Conservation (phyloP, 768 basidiomycete genomes). For the Tricholomella constricta region DNA sequence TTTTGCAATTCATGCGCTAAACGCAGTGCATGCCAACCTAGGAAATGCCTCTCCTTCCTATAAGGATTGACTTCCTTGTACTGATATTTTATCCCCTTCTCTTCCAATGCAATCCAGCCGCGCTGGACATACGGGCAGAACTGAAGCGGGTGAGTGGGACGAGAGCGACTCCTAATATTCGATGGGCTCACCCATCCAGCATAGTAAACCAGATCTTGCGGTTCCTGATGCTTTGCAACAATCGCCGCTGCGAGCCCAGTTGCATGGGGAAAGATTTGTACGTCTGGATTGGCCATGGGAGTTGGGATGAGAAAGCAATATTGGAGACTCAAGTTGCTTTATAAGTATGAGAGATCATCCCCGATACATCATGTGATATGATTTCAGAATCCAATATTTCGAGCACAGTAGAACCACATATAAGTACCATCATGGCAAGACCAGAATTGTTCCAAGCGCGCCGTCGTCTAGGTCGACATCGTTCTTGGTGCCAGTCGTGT, state of each 20-base stretch:
- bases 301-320: slow-evolving; percentile 1
- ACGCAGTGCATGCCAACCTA: slow-evolving; percentile 41
- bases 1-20: too few relatives aligned
- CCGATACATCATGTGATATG: slow-evolving; percentile 1
- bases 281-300: slow-evolving; percentile 47
- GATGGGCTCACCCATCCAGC: slow-evolving; percentile 52
- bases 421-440: slow-evolving; percentile 30
- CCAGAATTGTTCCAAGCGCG: slow-evolving; percentile 33
- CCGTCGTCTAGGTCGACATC: slow-evolving; percentile 18
- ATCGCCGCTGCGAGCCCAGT: slow-evolving; percentile 55
- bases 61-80: slow-evolving; percentile 72
- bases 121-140: slow-evolving; percentile 66
- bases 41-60: slow-evolving; percentile 62
- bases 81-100: slow-evolving; percentile 65
- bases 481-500: slow-evolving; percentile 5
- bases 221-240: slow-evolving; percentile 51
- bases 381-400: background rate
- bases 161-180: background rate
- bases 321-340: background rate
- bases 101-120: slow-evolving; percentile 68
- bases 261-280: slow-evolving; percentile 56
- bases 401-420: background rate
- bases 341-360: slow-evolving; percentile 8
- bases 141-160: slow-evolving; percentile 23
- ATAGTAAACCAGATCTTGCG: slow-evolving; percentile 60